Evolutionary conservation across 768 basidiomycete genomes (phyloP).

Genomic region (Tulasnella sp.): DNA sequence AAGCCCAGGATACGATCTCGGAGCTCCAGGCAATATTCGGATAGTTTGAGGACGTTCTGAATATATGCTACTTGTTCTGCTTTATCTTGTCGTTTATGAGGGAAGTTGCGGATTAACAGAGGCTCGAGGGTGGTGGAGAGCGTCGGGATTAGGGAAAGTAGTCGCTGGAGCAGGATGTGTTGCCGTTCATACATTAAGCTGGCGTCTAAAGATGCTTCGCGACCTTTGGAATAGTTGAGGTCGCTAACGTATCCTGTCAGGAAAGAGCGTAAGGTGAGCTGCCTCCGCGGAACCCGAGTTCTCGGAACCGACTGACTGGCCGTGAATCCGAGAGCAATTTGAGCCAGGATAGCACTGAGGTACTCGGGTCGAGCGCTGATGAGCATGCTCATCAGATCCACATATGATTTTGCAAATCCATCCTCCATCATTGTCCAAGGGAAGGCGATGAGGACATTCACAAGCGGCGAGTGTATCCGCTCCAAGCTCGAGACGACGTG

Average conservation of each 20-base stretch:
- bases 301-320: slow-evolving; percentile 60
- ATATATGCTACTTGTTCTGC: slow-evolving; percentile 82
- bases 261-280: neutral
- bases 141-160: slow-evolving; percentile 89
- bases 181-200: slow-evolving; percentile 80
- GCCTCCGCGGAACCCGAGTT: neutral
- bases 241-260: neutral
- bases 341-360: slow-evolving; percentile 74
- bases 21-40: slow-evolving; percentile 84
- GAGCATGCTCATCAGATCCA: slow-evolving; percentile 84
- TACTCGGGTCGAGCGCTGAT: slow-evolving; percentile 91
- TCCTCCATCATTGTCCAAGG: slow-evolving; percentile 93
- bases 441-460: slow-evolving; percentile 80
- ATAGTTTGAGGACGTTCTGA: slow-evolving; percentile 77
- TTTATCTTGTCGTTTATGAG: slow-evolving; percentile 86
- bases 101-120: slow-evolving; percentile 78
- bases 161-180: slow-evolving; percentile 78
- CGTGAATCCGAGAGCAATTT: slow-evolving; percentile 80
- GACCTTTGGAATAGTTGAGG: neutral
- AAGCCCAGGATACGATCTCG: slow-evolving; percentile 74
- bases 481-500: slow-evolving; percentile 91
- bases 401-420: slow-evolving; percentile 80
- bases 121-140: slow-evolving; percentile 83
- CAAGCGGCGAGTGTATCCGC: slow-evolving; percentile 68
- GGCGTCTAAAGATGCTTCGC: slow-evolving; percentile 35